phyloP scores from a whole-genome alignment of 495 filamentous ascomycete species.

The Lineolata rhizophorae region DNA sequence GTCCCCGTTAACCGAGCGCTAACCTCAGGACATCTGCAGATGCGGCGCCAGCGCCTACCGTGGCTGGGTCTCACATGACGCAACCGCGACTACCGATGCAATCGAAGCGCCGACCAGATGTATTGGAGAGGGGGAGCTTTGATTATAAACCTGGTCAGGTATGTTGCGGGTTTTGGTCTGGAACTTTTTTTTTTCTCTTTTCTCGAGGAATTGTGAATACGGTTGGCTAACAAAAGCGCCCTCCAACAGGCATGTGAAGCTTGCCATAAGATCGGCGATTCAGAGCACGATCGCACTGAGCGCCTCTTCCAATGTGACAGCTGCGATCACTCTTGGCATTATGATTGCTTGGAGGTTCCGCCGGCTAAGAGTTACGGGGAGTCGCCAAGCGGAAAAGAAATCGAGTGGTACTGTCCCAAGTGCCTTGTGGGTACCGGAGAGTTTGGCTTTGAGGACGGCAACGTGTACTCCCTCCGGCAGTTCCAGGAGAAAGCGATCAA shows the following conservation, averaged over 20 bases:
- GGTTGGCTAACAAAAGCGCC: too few species aligned
- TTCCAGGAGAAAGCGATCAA: conserved; percentile 91
- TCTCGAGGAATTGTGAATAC: conserved; percentile 1
- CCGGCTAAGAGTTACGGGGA: conserved; percentile 58
- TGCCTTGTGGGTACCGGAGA: conserved; percentile 93
- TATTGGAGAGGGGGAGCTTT: too few species aligned
- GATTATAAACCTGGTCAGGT: conserved; percentile 56
- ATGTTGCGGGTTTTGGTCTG: conserved; percentile 16
- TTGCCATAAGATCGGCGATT: conserved; percentile 77
- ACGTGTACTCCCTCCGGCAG: conserved; percentile 82
- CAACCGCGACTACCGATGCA: conserved; percentile 65
- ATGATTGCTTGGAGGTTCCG: conserved; percentile 71
- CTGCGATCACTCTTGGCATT: conserved; percentile 80
- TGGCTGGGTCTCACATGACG: conserved; percentile 93
- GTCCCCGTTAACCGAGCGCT: too few species aligned
- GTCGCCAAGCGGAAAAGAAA: too few species aligned
- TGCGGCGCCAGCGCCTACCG: conserved; percentile 64
- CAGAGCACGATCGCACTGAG: too few species aligned
- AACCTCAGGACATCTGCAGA: conserved; percentile 29
- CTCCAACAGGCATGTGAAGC: conserved; percentile 71
- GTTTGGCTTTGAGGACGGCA: conserved; percentile 94
- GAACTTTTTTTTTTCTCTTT: conserved; percentile 1
- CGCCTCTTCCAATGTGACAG: conserved; percentile 71
- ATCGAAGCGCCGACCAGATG: conserved; percentile 32
- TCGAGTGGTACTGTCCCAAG: conserved; percentile 95